Evolutionary conservation across 805 yeast genomes (phyloP).

Genomic region (Metschnikowia similis): DNA sequence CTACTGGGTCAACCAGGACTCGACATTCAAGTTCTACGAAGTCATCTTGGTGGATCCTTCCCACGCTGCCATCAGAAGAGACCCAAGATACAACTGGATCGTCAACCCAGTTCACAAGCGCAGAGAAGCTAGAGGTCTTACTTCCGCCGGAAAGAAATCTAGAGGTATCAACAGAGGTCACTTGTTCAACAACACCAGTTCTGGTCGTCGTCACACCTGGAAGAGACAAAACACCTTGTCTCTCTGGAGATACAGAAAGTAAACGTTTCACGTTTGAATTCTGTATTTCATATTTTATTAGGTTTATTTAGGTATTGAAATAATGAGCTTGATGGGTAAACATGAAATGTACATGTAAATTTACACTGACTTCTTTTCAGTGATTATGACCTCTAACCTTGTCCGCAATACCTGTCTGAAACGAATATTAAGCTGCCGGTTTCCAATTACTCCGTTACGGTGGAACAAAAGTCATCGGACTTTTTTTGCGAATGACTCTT

Average conservation of each 20-base stretch:
- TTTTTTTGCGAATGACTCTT: constrained; percentile 3
- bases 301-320: constrained; percentile 11
- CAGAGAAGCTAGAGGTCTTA: constrained; percentile 99
- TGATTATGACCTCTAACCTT: too few relatives aligned
- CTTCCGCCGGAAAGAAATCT: constrained; percentile 96
- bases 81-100: constrained; percentile 99
- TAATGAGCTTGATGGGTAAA: constrained; percentile 7
- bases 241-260: constrained; percentile 98
- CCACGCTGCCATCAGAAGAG: constrained; percentile 98
- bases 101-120: constrained; percentile 99
- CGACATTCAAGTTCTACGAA: constrained; percentile 98
- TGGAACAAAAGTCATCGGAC: not conserved
- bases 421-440: too few relatives aligned
- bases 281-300: constrained; percentile 3
- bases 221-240: constrained; percentile 98
- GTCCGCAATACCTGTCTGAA: too few relatives aligned
- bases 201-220: constrained; percentile 99
- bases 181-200: constrained; percentile 94
- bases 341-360: not conserved
- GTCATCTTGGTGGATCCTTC: constrained; percentile 96
- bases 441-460: too few relatives aligned
- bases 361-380: too few relatives aligned
- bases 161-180: constrained; percentile 99
- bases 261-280: constrained; percentile 23
- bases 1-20: constrained; percentile 99